Base-by-base conservation (phyloP, 805 yeast species). In the Ascoidea asiatica region DNA sequence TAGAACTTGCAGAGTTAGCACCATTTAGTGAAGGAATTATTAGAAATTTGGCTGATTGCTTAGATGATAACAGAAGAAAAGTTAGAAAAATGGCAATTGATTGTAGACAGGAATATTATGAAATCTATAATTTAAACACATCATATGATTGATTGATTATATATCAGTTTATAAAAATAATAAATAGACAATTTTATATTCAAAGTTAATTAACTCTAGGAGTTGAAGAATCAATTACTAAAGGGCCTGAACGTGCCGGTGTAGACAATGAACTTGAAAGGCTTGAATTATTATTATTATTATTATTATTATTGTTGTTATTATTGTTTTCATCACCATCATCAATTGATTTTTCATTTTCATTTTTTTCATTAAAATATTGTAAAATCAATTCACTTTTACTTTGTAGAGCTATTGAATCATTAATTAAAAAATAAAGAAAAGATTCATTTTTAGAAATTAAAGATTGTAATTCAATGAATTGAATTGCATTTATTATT, bases 31-130 rank as follows among this genome's bases (percentile, higher is more conserved):
- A 56, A 4, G 60, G 58, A 8, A 64, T 85, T 8, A 64, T 84
- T 36, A 58, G 53, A 18, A 68, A 65, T 13, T 61, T 84, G 40
- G 65, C 63, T 1, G 57, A 55, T 1, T 78, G 73, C 0, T 64
- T 92, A 50, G 92, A 82, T 52, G 96, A 90, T 58, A 70, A 69
- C 41, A 80, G 70, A 56, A 73, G 98, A 59, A 63, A 61, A 2
- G 85, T 90, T 1, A 73, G 98, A 56, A 81, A 77, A 56, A 69
- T 75, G 43, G 82, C 90, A 5, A 79, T 83, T 44, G 87, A 82
- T 52, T 76, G 90, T 44, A 74, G 96, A 55, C 97, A 90, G 57
- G 64, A 70, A 0, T 81, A 75, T 54, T 85, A 65, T 58, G 94
- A 83, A 51, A 29, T 29, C 15, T 29, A 11, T 29, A 29, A 8